Evolutionary conservation across 495 filamentous ascomycete species (phyloP), one percentile per base, ranked within the genome.

Genomic region (Friedmanniomyces endolithicus): DNA sequence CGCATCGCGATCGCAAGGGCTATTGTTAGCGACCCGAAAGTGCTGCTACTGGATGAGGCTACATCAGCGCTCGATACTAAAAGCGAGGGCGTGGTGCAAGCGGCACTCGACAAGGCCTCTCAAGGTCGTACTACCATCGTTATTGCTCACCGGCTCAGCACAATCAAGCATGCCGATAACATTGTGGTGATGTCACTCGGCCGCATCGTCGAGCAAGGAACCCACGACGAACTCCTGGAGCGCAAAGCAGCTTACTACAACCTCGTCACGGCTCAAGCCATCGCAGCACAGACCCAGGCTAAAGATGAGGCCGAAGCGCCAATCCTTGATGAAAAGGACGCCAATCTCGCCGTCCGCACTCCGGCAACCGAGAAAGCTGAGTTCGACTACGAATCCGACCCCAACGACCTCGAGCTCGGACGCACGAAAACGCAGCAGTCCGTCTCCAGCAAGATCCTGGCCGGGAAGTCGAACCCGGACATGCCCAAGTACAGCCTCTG

Each of bases 61-160:
- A 98, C 92, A 1, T 87, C 84, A 27, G 89, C 89, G 1, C 75
- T 98, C n/a, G 92, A 98, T 67, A 95, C 92, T 47, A 92, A 89
- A 64, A 89, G 87, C 14, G 92, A 98, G 71, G 88, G 87, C 31
- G 86, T 95, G 6, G 92, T 98, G 0, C 92, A 98, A 70, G 86
- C 86, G 39, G 92, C 92, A 17, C 75, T 98, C 20, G 90, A 96
- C 61, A 83, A 77, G 45, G 92, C 88, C 35, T 79, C 89, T 12
- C 76, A 85, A 59, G 92, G 90, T n/a, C 80, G 92, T 24, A 98
- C 92, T 0, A 97, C 92, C 11, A 94, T 97, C 64, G 84, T 90
- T 11, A 97, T 98, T 64, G 94, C 92, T 24, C 92, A 98, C 68
- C 81, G 92, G 49, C 74, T 98, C 29, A 94, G 87, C 0, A 98